Base-by-base conservation (phyloP, 2,329 filamentous ascomycete genomes). In the Ascochyta koolunga region DNA sequence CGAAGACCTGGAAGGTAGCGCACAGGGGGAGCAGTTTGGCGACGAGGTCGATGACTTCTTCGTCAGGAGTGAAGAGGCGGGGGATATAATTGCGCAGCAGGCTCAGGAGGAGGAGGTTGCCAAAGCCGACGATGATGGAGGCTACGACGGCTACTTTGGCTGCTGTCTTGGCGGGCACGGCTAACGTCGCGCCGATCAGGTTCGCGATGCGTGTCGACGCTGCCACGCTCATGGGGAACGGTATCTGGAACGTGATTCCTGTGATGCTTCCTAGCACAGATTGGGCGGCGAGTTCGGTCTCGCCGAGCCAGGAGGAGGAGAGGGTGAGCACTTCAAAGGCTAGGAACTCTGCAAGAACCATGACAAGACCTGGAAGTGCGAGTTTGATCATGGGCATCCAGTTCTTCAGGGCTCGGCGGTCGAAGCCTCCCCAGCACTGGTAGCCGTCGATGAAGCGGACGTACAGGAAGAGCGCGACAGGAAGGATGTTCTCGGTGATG, bases 321-420 rank as follows among this genome's bases (percentile, higher is more conserved):
- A 97, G 81, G 0, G 92, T 96, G 58, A 96, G 80, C 42, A 96
- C 86, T 73, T 98, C 93, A 72, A 98, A 98, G 6, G 93, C 92
- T 10, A 97, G 83, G 77, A 90, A 96, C 73, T 98, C 93, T 5
- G 93, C 92, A 72, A 96, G 87, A 2, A 98, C 89, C 93, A 97
- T 97, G 61, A 96, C 79, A 72, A 98, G 86, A 1, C 93, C 93
- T 0, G 93, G 93, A 11, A 97, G 79, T 0, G 93, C 91, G 32
- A 98, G 87, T 41, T 86, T 86, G 65, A 98, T 85, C 93, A 96
- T 96, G 8, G 88, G 88, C 1, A 81, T 80, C 90, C 90, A 95
- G 69, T 93, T 93, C 29, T 78, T 78, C 46, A 92, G 80, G 0
- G 89, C 88, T 33, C 84, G 84, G 54, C 76, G 79, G n/a, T 86